A percentile compares a stretch with the other conserved stretches of the same genome.
These are phyloP conservation scores for Nepenthes alata DNA, from an alignment of 179 eudicot species.

Conservation along the genomic window DNA sequence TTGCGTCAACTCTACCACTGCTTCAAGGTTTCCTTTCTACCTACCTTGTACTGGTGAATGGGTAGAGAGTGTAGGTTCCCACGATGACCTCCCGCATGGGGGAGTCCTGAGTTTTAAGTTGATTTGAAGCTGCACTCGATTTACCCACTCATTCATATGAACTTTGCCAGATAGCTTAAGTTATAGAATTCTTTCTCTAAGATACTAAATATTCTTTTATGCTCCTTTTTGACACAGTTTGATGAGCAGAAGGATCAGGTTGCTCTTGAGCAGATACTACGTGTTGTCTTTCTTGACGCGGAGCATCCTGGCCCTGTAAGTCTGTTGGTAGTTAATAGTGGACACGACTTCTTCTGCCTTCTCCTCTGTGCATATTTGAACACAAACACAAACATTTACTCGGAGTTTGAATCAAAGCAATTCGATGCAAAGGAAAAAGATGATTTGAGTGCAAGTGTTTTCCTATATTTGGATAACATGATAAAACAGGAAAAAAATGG, in stretches of 20 bases:
- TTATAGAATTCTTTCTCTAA: neutral
- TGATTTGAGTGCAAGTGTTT: no score
- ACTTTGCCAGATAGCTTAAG: neutral
- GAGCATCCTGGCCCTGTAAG: constrained; percentile 62
- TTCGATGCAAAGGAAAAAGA: no score
- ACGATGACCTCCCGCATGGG: neutral
- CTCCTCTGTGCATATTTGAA: no score
- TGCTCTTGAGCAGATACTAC: constrained; percentile 63
- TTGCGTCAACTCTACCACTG: no score
- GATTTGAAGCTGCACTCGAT: neutral
- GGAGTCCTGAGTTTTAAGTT: neutral
- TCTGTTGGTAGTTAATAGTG: neutral
- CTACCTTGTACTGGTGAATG: no score
- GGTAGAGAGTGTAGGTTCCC: neutral
- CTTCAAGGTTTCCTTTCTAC: no score
- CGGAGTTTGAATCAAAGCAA: no score
- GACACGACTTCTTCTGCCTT: neutral
- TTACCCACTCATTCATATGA: neutral
- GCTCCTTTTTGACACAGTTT: constrained; percentile 29
- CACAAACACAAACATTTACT: no score
- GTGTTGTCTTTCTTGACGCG: constrained; percentile 57
- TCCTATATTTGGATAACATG: no score
- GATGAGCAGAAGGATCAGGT: constrained; percentile 79
- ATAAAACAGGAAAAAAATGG: no score
- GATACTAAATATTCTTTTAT: neutral